Evolutionary conservation across 306 rosid species (phyloP).

Genomic region (Trifolium subterraneum): DNA sequence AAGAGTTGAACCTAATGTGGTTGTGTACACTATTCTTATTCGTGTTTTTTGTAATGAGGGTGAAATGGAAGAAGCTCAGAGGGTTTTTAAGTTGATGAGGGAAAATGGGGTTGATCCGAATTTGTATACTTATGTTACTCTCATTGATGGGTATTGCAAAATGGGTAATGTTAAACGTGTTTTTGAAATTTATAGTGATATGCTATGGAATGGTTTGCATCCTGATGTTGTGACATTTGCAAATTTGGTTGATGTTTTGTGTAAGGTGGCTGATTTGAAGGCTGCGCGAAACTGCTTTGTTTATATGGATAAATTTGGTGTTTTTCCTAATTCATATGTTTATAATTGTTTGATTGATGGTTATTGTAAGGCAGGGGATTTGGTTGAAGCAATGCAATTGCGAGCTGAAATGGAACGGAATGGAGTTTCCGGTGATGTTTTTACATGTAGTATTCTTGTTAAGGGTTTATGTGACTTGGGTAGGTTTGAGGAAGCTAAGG

Average conservation of each 20-base stretch:
- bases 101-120: slow-evolving; percentile 57
- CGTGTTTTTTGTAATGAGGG: slow-evolving; percentile 56
- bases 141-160: slow-evolving; percentile 77
- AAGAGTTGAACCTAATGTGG: slow-evolving; percentile 53
- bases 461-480: slow-evolving; percentile 52
- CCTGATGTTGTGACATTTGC: slow-evolving; percentile 66
- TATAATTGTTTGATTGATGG: slow-evolving; percentile 72
- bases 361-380: slow-evolving; percentile 53
- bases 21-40: slow-evolving; percentile 60
- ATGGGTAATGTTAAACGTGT: slow-evolving; percentile 51
- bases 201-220: slow-evolving; percentile 53
- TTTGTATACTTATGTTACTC: slow-evolving; percentile 64
- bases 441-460: slow-evolving; percentile 68
- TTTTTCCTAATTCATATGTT: slow-evolving; percentile 56
- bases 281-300: slow-evolving; percentile 54
- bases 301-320: slow-evolving; percentile 62
- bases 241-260: slow-evolving; percentile 59
- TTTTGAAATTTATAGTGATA: slow-evolving; percentile 48
- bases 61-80: slow-evolving; percentile 60
- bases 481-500: slow-evolving; percentile 59
- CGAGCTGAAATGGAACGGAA: slow-evolving; percentile 56
- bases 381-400: slow-evolving; percentile 58
- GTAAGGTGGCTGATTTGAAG: slow-evolving; percentile 55
- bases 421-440: slow-evolving; percentile 52
- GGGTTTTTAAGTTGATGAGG: slow-evolving; percentile 52